A percentile compares a stretch with the other conserved stretches of the same genome.
These are phyloP conservation scores for Apiotrichum gamsii DNA, from an alignment of 1,284 basidiomycete genomes.

Conservation along the genomic window DNA sequence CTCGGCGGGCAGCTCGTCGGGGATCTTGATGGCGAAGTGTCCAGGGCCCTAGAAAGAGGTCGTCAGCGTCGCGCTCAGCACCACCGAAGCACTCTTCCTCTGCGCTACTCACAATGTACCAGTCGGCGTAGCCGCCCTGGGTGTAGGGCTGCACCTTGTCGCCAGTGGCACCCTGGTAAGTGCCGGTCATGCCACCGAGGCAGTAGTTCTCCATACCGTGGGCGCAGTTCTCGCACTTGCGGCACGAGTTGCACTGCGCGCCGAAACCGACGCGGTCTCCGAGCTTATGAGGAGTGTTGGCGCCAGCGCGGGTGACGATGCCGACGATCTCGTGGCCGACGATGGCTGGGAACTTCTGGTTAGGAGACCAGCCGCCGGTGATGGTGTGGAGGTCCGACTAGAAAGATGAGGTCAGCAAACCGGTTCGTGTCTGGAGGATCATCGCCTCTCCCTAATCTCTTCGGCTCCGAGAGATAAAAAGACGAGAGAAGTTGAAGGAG, in stretches of 20 bases:
- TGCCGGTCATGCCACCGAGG: constrained; percentile 15
- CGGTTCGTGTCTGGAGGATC: too few species aligned
- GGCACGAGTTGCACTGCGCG: constrained; percentile 56
- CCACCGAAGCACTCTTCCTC: too few species aligned
- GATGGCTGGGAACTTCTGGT: constrained; percentile 15
- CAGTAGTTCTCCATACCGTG: constrained; percentile 53
- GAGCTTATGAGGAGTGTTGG: constrained; percentile 52
- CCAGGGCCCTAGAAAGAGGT: constrained; percentile 61
- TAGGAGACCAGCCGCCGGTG: constrained; percentile 24
- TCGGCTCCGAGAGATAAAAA: too few species aligned
- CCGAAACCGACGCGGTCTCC: constrained; percentile 63
- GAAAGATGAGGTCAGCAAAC: neutral
- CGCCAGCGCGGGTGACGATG: constrained; percentile 43
- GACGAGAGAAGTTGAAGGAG: neutral
- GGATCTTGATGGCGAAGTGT: constrained; percentile 63
- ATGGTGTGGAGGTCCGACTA: constrained; percentile 29
- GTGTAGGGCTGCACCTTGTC: constrained; percentile 15
- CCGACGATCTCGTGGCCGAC: constrained; percentile 53
- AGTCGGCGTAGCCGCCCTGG: constrained; percentile 26
- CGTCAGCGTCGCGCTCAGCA: too few species aligned
- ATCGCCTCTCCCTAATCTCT: too few species aligned
- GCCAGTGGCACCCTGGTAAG: constrained; percentile 20
- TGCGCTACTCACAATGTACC: constrained; percentile 24
- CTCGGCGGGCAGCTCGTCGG: constrained; percentile 55
- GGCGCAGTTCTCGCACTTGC: constrained; percentile 55